Evolutionary conservation across 768 basidiomycete genomes (phyloP).

Genomic region (Agaricus bisporus): DNA sequence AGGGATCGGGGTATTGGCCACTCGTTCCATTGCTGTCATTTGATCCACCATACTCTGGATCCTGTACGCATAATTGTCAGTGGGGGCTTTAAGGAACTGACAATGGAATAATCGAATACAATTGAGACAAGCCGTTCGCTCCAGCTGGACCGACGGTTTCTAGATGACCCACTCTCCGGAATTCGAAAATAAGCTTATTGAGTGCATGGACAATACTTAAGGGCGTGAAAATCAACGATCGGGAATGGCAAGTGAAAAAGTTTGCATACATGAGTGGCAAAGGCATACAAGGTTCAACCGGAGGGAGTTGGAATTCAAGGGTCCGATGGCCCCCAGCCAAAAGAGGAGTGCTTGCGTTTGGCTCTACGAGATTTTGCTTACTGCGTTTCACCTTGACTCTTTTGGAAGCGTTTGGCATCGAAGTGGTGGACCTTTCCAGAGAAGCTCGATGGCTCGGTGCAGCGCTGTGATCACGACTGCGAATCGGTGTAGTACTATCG

Average conservation of each 20-base stretch:
- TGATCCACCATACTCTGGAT: conserved; percentile 81
- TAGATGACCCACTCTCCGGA: conserved; percentile 74
- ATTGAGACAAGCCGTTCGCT: conserved; percentile 66
- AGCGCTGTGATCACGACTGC: conserved; percentile 22
- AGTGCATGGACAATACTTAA: conserved; percentile 80
- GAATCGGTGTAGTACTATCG: conserved; percentile 28
- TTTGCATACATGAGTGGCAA: conserved; percentile 70
- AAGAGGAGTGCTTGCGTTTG: conserved; percentile 48
- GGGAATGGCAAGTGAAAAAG: background rate
- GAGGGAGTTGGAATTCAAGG: conserved; percentile 54
- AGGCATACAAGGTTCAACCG: conserved; percentile 61
- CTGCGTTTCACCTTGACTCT: conserved; percentile 67
- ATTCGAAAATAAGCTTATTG: conserved; percentile 58
- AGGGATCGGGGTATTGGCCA: conserved; percentile 84
- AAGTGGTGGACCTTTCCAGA: conserved; percentile 24
- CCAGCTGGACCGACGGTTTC: conserved; percentile 90
- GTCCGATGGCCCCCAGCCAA: conserved; percentile 48
- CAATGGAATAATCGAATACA: conserved; percentile 32
- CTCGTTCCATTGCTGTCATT: conserved; percentile 83
- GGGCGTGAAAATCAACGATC: background rate
- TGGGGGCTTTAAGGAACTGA: background rate
- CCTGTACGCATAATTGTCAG: conserved; percentile 27
- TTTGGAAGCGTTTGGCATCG: conserved; percentile 51
- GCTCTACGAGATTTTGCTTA: conserved; percentile 41
- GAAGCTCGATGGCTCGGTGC: conserved; percentile 26